Evolutionary conservation across 2,329 filamentous ascomycete genomes (phyloP).

Genomic region (Arachnomyces sp.): DNA sequence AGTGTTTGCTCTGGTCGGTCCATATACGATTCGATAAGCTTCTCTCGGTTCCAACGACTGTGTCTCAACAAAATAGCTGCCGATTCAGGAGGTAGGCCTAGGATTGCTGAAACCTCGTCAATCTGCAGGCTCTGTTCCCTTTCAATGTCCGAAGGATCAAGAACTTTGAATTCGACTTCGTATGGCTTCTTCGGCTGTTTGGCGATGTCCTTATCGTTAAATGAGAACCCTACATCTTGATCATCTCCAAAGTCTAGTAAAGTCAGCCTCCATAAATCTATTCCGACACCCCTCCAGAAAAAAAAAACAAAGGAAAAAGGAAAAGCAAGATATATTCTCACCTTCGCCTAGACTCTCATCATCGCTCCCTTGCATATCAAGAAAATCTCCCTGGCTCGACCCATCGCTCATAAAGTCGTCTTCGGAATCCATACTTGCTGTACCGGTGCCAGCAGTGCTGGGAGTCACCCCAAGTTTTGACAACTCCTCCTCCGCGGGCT

Average conservation of each 20-base stretch:
- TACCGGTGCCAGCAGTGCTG: constrained; percentile 22
- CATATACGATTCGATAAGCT: constrained; percentile 93
- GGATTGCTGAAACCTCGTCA: constrained; percentile 81
- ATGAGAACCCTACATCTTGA: constrained; percentile 43
- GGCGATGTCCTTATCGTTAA: constrained; percentile 62
- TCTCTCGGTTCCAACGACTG: constrained; percentile 93
- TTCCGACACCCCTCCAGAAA: not conserved
- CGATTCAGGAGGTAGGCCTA: constrained; percentile 82
- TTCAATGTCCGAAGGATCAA: constrained; percentile 72
- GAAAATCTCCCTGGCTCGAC: constrained; percentile 67
- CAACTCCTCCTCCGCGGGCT: constrained; percentile 3
- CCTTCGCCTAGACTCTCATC: constrained; percentile 49
- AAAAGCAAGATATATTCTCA: constrained; percentile 15
- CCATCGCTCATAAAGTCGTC: constrained; percentile 84
- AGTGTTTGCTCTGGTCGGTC: constrained; percentile 72
- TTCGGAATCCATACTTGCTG: constrained; percentile 79
- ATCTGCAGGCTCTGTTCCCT: constrained; percentile 78
- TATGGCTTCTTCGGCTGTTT: constrained; percentile 68
- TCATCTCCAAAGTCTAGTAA: constrained; percentile 3
- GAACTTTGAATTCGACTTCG: constrained; percentile 78
- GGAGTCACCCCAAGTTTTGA: not conserved
- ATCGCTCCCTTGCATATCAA: constrained; percentile 63
- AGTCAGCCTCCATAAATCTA: not conserved
- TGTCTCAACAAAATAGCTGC: constrained; percentile 83
- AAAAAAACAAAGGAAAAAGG: not conserved